Base-by-base conservation (phyloP, 805 yeast genomes). In the Candida morakotiae region DNA sequence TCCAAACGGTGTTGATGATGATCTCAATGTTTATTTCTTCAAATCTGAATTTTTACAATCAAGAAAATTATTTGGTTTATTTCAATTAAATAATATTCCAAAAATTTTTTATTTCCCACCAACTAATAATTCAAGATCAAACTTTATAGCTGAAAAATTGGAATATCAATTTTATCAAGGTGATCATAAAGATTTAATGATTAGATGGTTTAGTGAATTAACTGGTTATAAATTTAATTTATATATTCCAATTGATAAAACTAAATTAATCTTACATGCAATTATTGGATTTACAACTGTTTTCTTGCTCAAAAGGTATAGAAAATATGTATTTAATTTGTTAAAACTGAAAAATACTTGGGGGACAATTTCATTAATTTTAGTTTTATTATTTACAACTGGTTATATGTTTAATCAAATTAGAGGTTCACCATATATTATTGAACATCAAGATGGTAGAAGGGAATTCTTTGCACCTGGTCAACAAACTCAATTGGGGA, bases 401-500 rank as follows among this genome's bases (percentile, higher is more conserved):
- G 98, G 98, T 13, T 84, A 88, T 63, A 93, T 93, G 98, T 93
- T 79, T 73, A 89, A 87, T 58, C 75, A 77, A 47, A 93, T 93
- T 45, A 78, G 97, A 59, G 74, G 75, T 26, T 71, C 81, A 5
- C 88, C 73, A 62, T 85, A 81, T 54, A 67, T 81, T 28, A 71
- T 72, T 46, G 69, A 65, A 23, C 60, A 55, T 17, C 51, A 46
- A 7, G 56, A 69, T 31, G 75, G 75, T 8, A 37, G 42, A 1
- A 55, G 52, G 3, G 55, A 55, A 7, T 73, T 70, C 45, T 59
- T 73, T 42, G 44, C 56, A 2, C 66, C 69, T 4, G 87, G 87
- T 24, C 88, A 84, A 51, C 85, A 82, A 52, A 67, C 64, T 35
- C 98, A 93, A 60, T 73, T 75, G 35, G 96, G 87, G 6, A 78